These are phyloP conservation scores for barrel medic (Medicago truncatula) DNA, from an alignment of 306 rosid species.

Conservation along the genomic window DNA sequence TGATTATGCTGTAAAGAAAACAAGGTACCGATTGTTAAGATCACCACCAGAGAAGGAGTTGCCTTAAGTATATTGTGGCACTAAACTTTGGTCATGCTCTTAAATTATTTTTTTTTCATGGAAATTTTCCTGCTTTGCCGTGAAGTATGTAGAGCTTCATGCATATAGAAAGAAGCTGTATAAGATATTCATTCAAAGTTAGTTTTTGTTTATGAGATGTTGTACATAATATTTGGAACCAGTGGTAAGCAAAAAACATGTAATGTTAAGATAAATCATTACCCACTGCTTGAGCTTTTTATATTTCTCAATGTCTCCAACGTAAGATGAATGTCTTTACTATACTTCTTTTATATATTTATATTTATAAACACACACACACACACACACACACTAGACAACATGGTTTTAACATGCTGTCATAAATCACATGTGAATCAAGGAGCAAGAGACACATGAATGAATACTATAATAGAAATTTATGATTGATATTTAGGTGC, in stretches of 20 bases:
- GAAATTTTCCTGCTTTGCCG: slow-evolving; percentile 23
- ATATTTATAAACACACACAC: neutral
- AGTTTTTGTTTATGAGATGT: slow-evolving; percentile 12
- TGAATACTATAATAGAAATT: neutral
- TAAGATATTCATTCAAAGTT: slow-evolving; percentile 15
- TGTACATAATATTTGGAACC: neutral
- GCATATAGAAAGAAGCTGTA: slow-evolving; percentile 23
- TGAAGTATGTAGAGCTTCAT: slow-evolving; percentile 21
- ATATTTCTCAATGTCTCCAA: neutral
- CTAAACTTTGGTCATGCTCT: slow-evolving; percentile 39
- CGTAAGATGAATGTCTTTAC: neutral
- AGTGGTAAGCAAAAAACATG: slow-evolving; percentile 3
- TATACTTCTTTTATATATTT: neutral
- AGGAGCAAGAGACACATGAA: neutral
- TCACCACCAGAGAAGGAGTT: slow-evolving; percentile 31
- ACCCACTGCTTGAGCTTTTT: neutral
- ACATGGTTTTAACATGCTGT: neutral
- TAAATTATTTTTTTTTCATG: slow-evolving; percentile 15
- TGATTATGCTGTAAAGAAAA: slow-evolving; percentile 26
- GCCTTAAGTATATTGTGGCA: slow-evolving; percentile 6
- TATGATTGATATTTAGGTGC: neutral
- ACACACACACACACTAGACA: neutral
- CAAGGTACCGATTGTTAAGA: slow-evolving; percentile 21
- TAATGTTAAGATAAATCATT: neutral
- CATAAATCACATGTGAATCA: neutral